phyloP scores from a whole-genome alignment of 1,139 yeast genomes.

The Yamadazyma atlantica region DNA sequence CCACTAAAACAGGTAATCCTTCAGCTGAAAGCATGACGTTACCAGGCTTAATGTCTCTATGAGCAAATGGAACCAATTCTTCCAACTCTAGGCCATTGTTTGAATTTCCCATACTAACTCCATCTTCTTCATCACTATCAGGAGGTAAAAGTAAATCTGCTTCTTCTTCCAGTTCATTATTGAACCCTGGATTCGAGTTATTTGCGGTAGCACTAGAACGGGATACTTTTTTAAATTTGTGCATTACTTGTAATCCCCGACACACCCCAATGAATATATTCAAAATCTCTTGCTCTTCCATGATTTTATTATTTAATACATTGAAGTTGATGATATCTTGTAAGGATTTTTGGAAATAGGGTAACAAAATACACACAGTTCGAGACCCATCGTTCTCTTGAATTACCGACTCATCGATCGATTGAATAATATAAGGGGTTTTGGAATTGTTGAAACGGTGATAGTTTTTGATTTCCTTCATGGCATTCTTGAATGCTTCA shows the following conservation, averaged over 20 bases:
- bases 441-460: slow-evolving; percentile 58
- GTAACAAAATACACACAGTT: slow-evolving; percentile 75
- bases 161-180: slow-evolving; percentile 25
- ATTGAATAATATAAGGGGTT: slow-evolving; percentile 63
- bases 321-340: slow-evolving; percentile 74
- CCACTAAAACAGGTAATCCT: slow-evolving; percentile 78
- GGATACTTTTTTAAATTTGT: slow-evolving; percentile 48
- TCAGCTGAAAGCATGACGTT: slow-evolving; percentile 77
- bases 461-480: slow-evolving; percentile 75
- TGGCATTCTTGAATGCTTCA: slow-evolving; percentile 55
- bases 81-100: slow-evolving; percentile 48
- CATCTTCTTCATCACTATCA: slow-evolving; percentile 32
- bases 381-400: slow-evolving; percentile 79
- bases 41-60: slow-evolving; percentile 85
- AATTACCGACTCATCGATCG: slow-evolving; percentile 68
- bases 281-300: slow-evolving; percentile 64
- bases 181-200: too few species aligned
- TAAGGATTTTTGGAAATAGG: slow-evolving; percentile 68
- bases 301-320: slow-evolving; percentile 51
- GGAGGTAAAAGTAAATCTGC: slow-evolving; percentile 31
- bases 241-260: slow-evolving; percentile 75
- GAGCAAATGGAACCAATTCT: slow-evolving; percentile 73
- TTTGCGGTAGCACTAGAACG: background rate
- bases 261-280: slow-evolving; percentile 66
- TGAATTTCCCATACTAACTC: slow-evolving; percentile 2